These are phyloP conservation scores for Metarhizium anisopliae DNA, from an alignment of 2,329 filamentous ascomycete species.

Conservation along the genomic window DNA sequence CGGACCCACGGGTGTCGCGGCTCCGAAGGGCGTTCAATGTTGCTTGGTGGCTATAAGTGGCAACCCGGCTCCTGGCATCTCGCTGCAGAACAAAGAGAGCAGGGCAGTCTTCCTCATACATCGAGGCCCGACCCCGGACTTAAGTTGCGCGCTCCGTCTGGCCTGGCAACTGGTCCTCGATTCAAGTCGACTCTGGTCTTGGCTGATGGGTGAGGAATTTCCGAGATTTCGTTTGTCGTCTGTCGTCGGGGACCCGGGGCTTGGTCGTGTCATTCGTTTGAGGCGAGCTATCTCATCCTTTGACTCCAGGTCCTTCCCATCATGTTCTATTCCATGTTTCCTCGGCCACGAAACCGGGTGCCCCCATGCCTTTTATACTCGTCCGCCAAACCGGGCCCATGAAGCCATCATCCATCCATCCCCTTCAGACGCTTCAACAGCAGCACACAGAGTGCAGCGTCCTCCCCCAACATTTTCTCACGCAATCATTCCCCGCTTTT, in stretches of 20 bases:
- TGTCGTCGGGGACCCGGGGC: not conserved
- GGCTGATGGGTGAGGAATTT: constrained; percentile 2
- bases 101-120: not conserved
- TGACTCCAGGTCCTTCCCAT: not conserved
- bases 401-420: constrained; percentile 5
- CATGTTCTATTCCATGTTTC: not conserved
- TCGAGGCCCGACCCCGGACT: not conserved
- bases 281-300: not conserved
- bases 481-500: not conserved
- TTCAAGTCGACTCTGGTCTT: not conserved
- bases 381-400: not conserved
- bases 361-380: constrained; percentile 6
- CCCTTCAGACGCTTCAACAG: not conserved
- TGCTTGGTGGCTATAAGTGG: not conserved
- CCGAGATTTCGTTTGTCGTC: not conserved
- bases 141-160: constrained; percentile 6
- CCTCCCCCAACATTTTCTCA: not conserved
- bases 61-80: not conserved
- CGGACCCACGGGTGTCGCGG: not conserved
- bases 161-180: constrained; percentile 5
- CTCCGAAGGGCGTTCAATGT: not conserved
- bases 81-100: not conserved
- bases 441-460: not conserved
- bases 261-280: not conserved
- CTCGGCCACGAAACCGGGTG: not conserved